Conservation (phyloP, 1,139 yeast species). For the Lodderomyces pseudojiufengensis region DNA sequence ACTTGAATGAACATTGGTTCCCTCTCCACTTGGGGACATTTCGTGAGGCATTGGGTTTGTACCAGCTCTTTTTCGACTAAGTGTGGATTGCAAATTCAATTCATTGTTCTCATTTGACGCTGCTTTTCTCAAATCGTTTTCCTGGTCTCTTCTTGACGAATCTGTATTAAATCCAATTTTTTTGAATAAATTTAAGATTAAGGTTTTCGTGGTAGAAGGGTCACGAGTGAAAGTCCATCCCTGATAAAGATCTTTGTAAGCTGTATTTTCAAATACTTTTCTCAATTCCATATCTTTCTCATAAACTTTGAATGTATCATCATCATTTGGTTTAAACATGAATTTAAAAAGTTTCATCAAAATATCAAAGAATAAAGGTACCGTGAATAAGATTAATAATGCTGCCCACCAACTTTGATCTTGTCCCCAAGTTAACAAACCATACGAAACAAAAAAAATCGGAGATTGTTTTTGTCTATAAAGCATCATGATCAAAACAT, state of each 20-base stretch:
- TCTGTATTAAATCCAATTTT: conserved; percentile 6
- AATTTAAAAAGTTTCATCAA: conserved; percentile 54
- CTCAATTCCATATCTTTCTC: conserved; percentile 71
- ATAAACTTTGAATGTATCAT: conserved; percentile 71
- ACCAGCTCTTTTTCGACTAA: conserved; percentile 48
- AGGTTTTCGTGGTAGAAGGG: conserved; percentile 24
- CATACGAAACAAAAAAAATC: conserved; percentile 71
- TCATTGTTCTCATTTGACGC: conserved; percentile 1
- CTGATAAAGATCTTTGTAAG: conserved; percentile 69
- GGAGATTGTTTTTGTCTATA: conserved; percentile 56
- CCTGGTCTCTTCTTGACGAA: background rate
- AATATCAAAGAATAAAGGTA: conserved; percentile 67
- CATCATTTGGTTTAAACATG: conserved; percentile 64
- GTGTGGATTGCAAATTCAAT: conserved; percentile 20
- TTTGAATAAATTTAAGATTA: conserved; percentile 14
- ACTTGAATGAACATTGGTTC: conserved; percentile 28
- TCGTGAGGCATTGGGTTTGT: conserved; percentile 45
- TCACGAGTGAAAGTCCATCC: conserved; percentile 72
- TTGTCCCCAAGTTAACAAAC: conserved; percentile 69
- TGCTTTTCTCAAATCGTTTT: conserved; percentile 1
- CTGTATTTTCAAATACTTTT: conserved; percentile 65
- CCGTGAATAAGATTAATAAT: conserved; percentile 49
- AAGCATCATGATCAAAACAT: conserved; percentile 66
- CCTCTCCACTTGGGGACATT: conserved; percentile 50
- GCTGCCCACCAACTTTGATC: conserved; percentile 88